These are phyloP conservation scores for Pilasporangium apinafurcum DNA, from an alignment of 352 stramenopile genomes.

Conservation along the genomic window DNA sequence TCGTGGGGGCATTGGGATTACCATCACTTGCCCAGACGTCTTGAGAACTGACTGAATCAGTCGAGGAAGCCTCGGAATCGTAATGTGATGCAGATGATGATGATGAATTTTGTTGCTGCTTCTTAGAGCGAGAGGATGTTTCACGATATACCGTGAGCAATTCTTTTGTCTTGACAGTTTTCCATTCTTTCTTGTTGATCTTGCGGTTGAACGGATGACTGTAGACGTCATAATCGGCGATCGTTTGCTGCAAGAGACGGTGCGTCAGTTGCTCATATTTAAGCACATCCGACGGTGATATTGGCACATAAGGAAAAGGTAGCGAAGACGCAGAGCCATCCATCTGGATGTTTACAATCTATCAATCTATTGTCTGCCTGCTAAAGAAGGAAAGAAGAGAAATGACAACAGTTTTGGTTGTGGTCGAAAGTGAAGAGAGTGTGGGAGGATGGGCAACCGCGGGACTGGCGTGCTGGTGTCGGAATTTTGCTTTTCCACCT, in stretches of 20 bases:
- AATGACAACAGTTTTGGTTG: too few relatives aligned
- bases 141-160: slow-evolving; percentile 8
- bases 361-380: too few relatives aligned
- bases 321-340: too few relatives aligned
- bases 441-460: too few relatives aligned
- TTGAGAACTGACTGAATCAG: neutral
- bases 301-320: too few relatives aligned
- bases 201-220: neutral
- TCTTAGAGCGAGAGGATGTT: neutral
- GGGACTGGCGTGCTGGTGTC: too few relatives aligned
- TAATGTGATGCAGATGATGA: slow-evolving; percentile 2
- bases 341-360: too few relatives aligned
- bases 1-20: slow-evolving; percentile 3
- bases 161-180: slow-evolving; percentile 6
- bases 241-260: slow-evolving; percentile 1
- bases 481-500: too few relatives aligned
- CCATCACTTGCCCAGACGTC: neutral
- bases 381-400: too few relatives aligned
- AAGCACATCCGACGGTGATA: too few relatives aligned
- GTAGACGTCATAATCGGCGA: slow-evolving; percentile 8
- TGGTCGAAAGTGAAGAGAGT: too few relatives aligned
- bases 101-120: neutral
- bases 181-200: slow-evolving; percentile 5
- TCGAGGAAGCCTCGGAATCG: neutral
- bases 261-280: neutral